A percentile compares a stretch with the other conserved stretches of the same genome.
phyloP scores from a whole-genome alignment of 345 rosid species.

The Populus ilicifolia region DNA sequence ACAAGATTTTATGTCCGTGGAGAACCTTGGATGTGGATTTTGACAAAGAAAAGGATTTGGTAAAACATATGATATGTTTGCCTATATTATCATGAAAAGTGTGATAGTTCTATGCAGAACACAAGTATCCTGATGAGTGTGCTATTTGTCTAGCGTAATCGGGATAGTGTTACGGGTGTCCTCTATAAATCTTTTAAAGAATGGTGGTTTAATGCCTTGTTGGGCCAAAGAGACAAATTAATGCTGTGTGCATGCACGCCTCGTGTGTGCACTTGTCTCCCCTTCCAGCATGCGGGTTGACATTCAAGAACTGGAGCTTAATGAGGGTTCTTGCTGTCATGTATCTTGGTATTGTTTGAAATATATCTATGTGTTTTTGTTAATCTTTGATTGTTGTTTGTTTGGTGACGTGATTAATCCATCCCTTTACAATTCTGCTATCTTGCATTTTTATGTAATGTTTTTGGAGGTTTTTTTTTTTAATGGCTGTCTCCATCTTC shows the following conservation, averaged over 20 bases:
- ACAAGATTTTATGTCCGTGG: not conserved
- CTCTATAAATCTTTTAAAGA: not conserved
- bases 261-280: not conserved
- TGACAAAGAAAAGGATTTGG: not conserved
- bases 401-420: not conserved
- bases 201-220: not conserved
- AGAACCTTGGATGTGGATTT: not conserved
- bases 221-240: not conserved
- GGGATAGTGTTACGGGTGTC: not conserved
- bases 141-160: not conserved
- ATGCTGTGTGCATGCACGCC: not conserved
- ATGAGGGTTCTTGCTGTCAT: not conserved
- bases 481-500: slow-evolving; percentile 23
- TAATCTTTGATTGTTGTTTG: not conserved
- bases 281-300: not conserved
- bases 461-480: not conserved
- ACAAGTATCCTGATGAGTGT: not conserved
- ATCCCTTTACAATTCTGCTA: not conserved
- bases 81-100: not conserved
- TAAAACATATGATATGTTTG: not conserved
- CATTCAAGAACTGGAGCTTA: not conserved
- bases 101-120: not conserved
- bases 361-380: not conserved
- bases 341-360: not conserved
- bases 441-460: not conserved